Conservation (phyloP, 1,139 yeast species). For the Kodamaea alishanica region DNA sequence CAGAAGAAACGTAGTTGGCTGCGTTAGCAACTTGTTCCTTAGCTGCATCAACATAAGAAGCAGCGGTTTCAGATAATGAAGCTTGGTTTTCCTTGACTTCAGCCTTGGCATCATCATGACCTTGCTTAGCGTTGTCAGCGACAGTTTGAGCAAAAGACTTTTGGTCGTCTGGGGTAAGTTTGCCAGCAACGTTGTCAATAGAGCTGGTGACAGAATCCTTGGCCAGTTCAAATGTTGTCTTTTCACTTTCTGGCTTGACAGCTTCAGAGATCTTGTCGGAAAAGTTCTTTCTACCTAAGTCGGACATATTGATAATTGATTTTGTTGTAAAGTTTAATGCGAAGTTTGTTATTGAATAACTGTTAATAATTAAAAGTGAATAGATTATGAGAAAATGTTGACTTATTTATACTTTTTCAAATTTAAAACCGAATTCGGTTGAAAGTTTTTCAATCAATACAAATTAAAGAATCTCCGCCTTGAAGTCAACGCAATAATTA, state of each 20-base stretch:
- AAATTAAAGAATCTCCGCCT: too few species aligned
- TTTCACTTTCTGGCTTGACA: conserved; percentile 69
- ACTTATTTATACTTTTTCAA: conserved; percentile 1
- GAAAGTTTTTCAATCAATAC: too few species aligned
- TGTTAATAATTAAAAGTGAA: not conserved
- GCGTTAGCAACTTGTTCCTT: conserved; percentile 60
- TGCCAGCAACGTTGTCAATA: conserved; percentile 60
- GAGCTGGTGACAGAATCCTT: conserved; percentile 67
- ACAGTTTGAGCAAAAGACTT: conserved; percentile 68
- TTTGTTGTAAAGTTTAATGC: not conserved
- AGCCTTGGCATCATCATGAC: conserved; percentile 42
- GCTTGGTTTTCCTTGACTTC: conserved; percentile 27
- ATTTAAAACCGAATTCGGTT: too few species aligned
- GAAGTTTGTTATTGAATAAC: not conserved
- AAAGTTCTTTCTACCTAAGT: conserved; percentile 74
- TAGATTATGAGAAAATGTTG: not conserved
- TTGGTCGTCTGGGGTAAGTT: conserved; percentile 57
- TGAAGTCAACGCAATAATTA: too few species aligned
- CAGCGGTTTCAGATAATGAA: conserved; percentile 52
- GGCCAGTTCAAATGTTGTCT: conserved; percentile 59
- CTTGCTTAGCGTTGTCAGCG: conserved; percentile 45
- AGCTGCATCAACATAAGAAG: conserved; percentile 59
- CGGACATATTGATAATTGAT: conserved; percentile 48
- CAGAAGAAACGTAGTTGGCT: conserved; percentile 57
- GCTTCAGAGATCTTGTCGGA: conserved; percentile 65